Percentiles rank a stretch among this genome's conserved stretches.
Conservation (phyloP, 768 basidiomycete genomes). For the Phanerochaete sordida region DNA sequence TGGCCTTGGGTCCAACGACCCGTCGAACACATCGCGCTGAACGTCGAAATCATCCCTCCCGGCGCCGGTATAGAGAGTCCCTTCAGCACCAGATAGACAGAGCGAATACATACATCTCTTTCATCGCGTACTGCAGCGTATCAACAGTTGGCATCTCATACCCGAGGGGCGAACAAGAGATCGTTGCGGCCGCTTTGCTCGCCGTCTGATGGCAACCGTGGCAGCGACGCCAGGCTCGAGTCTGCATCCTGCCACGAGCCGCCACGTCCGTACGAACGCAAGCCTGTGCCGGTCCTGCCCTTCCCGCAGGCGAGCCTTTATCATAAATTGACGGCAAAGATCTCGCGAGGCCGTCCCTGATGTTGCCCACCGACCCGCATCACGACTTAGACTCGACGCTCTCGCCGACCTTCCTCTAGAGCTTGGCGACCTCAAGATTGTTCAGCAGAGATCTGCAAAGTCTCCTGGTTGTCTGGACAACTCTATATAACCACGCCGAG, state of each 20-base stretch:
- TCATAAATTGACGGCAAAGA: not conserved
- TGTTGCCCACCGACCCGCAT: not conserved
- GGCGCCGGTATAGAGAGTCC: no score
- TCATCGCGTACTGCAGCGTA: no score
- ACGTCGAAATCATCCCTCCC: no score
- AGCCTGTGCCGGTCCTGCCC: not conserved
- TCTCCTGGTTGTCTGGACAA: constrained; percentile 16
- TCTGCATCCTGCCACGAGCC: not conserved
- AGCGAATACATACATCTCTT: no score
- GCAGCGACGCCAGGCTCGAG: not conserved
- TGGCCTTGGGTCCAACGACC: no score
- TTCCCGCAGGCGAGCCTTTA: not conserved
- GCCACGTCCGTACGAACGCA: not conserved
- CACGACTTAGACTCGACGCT: not conserved
- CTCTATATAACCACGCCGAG: constrained; percentile 1
- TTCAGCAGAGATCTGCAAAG: constrained; percentile 1
- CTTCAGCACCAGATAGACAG: no score
- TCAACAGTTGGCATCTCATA: not conserved
- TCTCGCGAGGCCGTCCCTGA: not conserved
- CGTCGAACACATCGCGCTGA: no score
- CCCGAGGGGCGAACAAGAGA: not conserved
- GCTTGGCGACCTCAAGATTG: constrained; percentile 8
- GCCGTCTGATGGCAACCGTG: not conserved
- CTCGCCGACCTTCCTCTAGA: not conserved
- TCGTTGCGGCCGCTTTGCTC: not conserved